Evolutionary conservation across 2,329 filamentous ascomycete species (phyloP).

Genomic region (Cyphellophora attinorum): DNA sequence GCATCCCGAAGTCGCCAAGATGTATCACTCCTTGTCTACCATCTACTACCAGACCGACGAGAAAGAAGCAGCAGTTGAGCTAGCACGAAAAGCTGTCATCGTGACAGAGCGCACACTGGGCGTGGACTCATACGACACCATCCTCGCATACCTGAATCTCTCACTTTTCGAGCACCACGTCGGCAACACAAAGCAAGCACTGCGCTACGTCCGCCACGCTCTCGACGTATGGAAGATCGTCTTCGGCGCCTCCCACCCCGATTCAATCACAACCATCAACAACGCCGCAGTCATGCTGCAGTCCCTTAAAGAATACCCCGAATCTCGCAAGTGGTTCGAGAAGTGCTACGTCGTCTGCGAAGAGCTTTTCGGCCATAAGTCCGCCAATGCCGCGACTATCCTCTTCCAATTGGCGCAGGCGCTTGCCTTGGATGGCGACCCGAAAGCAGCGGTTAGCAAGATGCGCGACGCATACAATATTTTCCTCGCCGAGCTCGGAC

Average conservation of each 20-base stretch:
- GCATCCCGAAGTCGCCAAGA: slow-evolving; percentile 88
- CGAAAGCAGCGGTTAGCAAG: slow-evolving; percentile 78
- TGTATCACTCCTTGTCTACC: slow-evolving; percentile 92
- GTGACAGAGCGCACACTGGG: slow-evolving; percentile 91
- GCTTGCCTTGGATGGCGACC: slow-evolving; percentile 87
- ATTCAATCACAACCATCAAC: slow-evolving; percentile 97
- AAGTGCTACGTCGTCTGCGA: slow-evolving; percentile 83
- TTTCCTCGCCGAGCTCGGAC: slow-evolving; percentile 76
- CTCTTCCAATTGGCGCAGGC: slow-evolving; percentile 96
- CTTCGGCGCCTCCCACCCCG: slow-evolving; percentile 85
- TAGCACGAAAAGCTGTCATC: slow-evolving; percentile 92
- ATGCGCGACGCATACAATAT: slow-evolving; percentile 98
- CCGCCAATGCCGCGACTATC: slow-evolving; percentile 86
- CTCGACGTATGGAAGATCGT: slow-evolving; percentile 95
- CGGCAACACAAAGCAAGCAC: slow-evolving; percentile 79
- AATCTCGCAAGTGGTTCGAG: slow-evolving; percentile 95
- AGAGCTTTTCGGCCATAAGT: slow-evolving; percentile 76
- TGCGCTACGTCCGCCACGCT: slow-evolving; percentile 83
- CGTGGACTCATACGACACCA: slow-evolving; percentile 85
- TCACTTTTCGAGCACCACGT: slow-evolving; percentile 87
- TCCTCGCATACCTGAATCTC: slow-evolving; percentile 92
- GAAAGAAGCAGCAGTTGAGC: slow-evolving; percentile 88
- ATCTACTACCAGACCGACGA: slow-evolving; percentile 97
- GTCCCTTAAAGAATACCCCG: slow-evolving; percentile 84
- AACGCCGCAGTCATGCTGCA: slow-evolving; percentile 98